These are phyloP conservation scores for Agaricus sinodeliciosus DNA, from an alignment of 768 basidiomycete genomes.

Conservation along the genomic window DNA sequence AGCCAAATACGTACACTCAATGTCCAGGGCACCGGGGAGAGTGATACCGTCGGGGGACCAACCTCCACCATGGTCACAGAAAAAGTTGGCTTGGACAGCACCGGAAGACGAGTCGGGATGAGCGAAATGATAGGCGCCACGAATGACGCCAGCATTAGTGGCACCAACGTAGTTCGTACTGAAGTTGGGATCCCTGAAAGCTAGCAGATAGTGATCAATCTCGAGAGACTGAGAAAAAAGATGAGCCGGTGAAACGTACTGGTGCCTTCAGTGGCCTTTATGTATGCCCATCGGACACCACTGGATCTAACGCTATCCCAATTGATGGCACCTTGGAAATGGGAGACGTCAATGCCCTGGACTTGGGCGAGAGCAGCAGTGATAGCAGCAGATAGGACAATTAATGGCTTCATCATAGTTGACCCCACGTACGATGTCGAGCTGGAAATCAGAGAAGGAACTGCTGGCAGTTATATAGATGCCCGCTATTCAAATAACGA, in stretches of 20 bases:
- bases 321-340: slow-evolving; percentile 40
- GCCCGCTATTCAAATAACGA: too few species aligned
- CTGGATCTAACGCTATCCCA: slow-evolving; percentile 46
- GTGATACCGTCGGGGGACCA: slow-evolving; percentile 51
- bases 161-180: slow-evolving; percentile 40
- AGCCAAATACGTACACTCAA: slow-evolving; percentile 40
- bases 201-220: slow-evolving; percentile 12
- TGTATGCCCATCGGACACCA: slow-evolving; percentile 50
- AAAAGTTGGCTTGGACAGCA: slow-evolving; percentile 52
- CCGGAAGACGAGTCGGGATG: slow-evolving; percentile 49
- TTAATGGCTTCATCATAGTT: not conserved
- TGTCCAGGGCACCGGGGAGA: slow-evolving; percentile 58
- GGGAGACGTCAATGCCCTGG: slow-evolving; percentile 50
- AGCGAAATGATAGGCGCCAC: slow-evolving; percentile 57
- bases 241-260: slow-evolving; percentile 22
- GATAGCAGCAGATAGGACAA: not conserved
- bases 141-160: slow-evolving; percentile 47
- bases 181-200: slow-evolving; percentile 38
- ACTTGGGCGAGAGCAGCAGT: slow-evolving; percentile 13
- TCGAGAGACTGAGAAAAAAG: not conserved
- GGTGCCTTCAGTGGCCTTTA: slow-evolving; percentile 66
- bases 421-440: not conserved
- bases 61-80: slow-evolving; percentile 53
- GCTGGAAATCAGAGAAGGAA: too few species aligned
- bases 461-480: too few species aligned